A percentile compares a stretch with the other conserved stretches of the same genome.
Evolutionary conservation across 1,284 basidiomycete genomes (phyloP).

Genomic region (Rhizopogon hawkerae): DNA sequence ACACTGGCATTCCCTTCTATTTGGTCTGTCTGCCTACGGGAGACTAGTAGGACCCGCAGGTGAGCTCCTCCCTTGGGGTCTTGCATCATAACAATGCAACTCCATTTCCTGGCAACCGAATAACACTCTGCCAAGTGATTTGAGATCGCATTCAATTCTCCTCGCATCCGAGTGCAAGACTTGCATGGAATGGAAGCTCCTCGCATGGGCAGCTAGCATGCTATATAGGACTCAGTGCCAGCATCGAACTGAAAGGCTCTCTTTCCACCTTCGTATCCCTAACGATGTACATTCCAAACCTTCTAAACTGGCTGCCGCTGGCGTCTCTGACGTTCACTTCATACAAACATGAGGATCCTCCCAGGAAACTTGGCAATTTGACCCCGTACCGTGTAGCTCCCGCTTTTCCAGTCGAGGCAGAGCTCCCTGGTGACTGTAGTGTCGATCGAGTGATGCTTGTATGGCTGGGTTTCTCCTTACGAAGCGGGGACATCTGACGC

Average conservation of each 20-base stretch:
- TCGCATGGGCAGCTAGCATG: neutral
- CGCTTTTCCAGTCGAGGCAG: slow-evolving; percentile 21
- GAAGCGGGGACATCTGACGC: neutral
- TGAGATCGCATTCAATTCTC: neutral
- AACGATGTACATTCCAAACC: slow-evolving; percentile 13
- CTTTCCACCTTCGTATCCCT: neutral
- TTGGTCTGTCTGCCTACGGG: too few species aligned
- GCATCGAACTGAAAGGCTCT: neutral
- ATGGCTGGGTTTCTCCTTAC: slow-evolving; percentile 7
- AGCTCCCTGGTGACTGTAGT: slow-evolving; percentile 35
- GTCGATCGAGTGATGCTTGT: slow-evolving; percentile 38
- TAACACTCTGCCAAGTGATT: too few species aligned
- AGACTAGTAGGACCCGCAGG: too few species aligned
- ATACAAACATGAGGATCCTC: neutral
- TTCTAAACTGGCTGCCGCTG: slow-evolving; percentile 11
- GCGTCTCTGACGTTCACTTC: neutral
- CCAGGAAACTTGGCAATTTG: slow-evolving; percentile 28
- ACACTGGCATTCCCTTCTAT: too few species aligned
- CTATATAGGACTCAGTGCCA: neutral
- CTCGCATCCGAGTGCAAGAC: neutral
- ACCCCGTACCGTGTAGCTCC: slow-evolving; percentile 33
- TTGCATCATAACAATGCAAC: too few species aligned
- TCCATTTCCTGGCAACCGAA: too few species aligned
- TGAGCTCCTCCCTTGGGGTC: too few species aligned
- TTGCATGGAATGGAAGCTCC: neutral